Evolutionary conservation across 352 stramenopile genomes (phyloP), one percentile per base, ranked within the genome.

Genomic region (Phytopythium litorale): DNA sequence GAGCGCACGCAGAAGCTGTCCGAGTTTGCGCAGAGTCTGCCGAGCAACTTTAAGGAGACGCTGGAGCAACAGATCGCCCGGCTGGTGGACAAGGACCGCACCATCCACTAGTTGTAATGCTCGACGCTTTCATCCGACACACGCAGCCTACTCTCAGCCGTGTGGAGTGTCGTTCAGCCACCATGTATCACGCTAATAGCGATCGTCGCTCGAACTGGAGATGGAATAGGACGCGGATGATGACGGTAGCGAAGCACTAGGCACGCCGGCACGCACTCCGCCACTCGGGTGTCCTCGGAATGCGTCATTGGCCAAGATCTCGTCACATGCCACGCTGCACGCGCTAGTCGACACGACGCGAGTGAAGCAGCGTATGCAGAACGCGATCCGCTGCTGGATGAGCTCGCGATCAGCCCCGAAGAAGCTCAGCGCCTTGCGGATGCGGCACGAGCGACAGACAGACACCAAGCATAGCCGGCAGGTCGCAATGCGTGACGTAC

Each of bases 381-480:
- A 80, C 19, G 70, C 71, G 59, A 82, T 65, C 37, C 75, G 71
- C 18, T 67, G 64, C 52, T 72, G 62, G 7, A 74, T 67, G 1
- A 82, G 42, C 23, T 70, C 33, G 53, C 72, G 56, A 23, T 78
- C 74, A 7, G 68, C 58, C 7, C 70, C 57, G 30, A 82, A 65
- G 50, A 82, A 82, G 46, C 67, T 77, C 32, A 83, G 42, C 28
- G 66, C 72, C 3, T 61, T 62, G 45, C 62, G 54, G 13, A 80
- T 60, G 28, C 67, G 66, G 57, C 74, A 82, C 2, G 67, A 55
- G 32, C 72, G 71, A 40, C 74, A 80, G 18, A 82, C 60, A 3
- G 65, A 56, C 3, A 65, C 54, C 23, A 76, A 69, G 37, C 74
- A 82, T 5, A 80, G 51, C 16, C 75, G 75, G 58, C 75, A 83